A percentile compares a stretch with the other conserved stretches of the same genome.
phyloP scores from a whole-genome alignment of 768 basidiomycete species.

The Piloderma croceum region DNA sequence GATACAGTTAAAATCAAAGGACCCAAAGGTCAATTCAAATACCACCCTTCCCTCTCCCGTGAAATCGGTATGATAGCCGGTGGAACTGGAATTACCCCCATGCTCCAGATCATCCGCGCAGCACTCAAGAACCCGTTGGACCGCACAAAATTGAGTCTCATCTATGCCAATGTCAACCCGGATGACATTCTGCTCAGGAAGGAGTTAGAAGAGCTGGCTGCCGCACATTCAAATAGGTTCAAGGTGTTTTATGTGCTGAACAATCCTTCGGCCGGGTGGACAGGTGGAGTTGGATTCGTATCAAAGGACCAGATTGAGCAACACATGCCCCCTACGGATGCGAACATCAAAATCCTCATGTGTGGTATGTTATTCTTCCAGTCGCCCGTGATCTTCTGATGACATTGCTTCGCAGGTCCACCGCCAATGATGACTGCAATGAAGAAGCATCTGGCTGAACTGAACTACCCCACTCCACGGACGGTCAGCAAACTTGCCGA shows the following conservation, averaged over 20 bases:
- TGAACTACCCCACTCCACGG: slow-evolving; percentile 83
- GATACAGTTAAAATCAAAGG: slow-evolving; percentile 90
- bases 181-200: slow-evolving; percentile 90
- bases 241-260: slow-evolving; percentile 89
- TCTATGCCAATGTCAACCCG: slow-evolving; percentile 92
- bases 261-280: slow-evolving; percentile 86
- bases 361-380: slow-evolving; percentile 49
- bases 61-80: slow-evolving; percentile 97
- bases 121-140: slow-evolving; percentile 85
- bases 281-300: slow-evolving; percentile 88
- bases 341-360: slow-evolving; percentile 79
- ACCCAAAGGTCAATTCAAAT: slow-evolving; percentile 93
- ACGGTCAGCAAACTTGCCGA: slow-evolving; percentile 92
- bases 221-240: slow-evolving; percentile 61
- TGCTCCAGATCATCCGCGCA: slow-evolving; percentile 98
- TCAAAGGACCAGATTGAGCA: slow-evolving; percentile 86
- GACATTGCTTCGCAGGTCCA: slow-evolving; percentile 39
- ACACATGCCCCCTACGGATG: slow-evolving; percentile 59
- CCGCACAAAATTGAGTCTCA: slow-evolving; percentile 74
- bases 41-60: slow-evolving; percentile 62
- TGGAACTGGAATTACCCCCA: slow-evolving; percentile 97
- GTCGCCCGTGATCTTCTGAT: neutral
- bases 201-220: slow-evolving; percentile 78
- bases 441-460: slow-evolving; percentile 86
- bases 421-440: slow-evolving; percentile 76